These are phyloP conservation scores for Xylariaceae sp. DNA, from an alignment of 2,329 filamentous ascomycete species.

Conservation along the genomic window DNA sequence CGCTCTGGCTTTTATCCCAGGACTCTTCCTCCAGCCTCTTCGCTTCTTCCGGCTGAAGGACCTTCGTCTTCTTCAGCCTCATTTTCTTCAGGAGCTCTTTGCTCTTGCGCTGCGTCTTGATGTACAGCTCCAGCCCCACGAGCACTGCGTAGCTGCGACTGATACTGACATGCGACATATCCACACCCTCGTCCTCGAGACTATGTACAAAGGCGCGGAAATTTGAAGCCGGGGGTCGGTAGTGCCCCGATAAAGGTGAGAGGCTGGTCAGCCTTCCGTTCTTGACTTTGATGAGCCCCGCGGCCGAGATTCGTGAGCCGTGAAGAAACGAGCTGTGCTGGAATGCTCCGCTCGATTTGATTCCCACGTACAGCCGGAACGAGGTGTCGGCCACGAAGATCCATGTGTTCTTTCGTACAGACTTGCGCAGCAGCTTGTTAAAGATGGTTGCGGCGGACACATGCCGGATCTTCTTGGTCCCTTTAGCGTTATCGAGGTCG, in stretches of 20 bases:
- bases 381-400: slow-evolving; percentile 90
- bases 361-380: slow-evolving; percentile 85
- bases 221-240: slow-evolving; percentile 81
- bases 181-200: slow-evolving; percentile 74
- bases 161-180: slow-evolving; percentile 79
- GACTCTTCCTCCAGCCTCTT: slow-evolving; percentile 62
- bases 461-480: slow-evolving; percentile 61
- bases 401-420: slow-evolving; percentile 87
- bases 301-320: slow-evolving; percentile 79
- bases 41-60: slow-evolving; percentile 66
- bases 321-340: slow-evolving; percentile 91
- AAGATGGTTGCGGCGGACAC: slow-evolving; percentile 75
- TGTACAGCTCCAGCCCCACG: slow-evolving; percentile 81
- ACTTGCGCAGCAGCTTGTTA: slow-evolving; percentile 78
- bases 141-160: slow-evolving; percentile 83
- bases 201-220: slow-evolving; percentile 81
- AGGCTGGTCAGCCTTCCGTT: slow-evolving; percentile 77
- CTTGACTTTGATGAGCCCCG: slow-evolving; percentile 85
- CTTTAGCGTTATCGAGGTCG: slow-evolving; percentile 65
- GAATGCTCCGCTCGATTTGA: slow-evolving; percentile 87
- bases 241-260: slow-evolving; percentile 78
- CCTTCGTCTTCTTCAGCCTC: slow-evolving; percentile 60
- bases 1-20: slow-evolving; percentile 24
- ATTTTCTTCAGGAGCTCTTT: slow-evolving; percentile 60
- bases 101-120: slow-evolving; percentile 69